These are phyloP conservation scores for Colletotrichum sublineola DNA, from an alignment of 2,329 filamentous ascomycete species.

Conservation along the genomic window DNA sequence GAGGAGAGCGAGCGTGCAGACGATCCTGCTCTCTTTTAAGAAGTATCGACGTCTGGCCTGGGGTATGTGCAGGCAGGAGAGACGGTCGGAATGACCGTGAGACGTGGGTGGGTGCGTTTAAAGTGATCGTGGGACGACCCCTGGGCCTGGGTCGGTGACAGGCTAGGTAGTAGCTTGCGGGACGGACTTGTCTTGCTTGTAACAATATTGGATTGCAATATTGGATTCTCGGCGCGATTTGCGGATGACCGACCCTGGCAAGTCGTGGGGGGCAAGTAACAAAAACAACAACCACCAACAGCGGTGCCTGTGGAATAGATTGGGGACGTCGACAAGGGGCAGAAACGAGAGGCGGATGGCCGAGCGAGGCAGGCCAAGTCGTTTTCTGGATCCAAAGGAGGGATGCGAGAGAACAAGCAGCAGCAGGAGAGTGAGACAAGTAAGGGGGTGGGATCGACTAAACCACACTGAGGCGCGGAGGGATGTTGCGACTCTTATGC, in stretches of 20 bases:
- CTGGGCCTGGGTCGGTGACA: constrained; percentile 32
- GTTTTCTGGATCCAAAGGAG: neutral
- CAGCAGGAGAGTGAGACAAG: constrained; percentile 38
- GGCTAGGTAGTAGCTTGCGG: constrained; percentile 32
- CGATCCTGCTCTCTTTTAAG: constrained; percentile 22
- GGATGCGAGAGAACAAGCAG: constrained; percentile 9
- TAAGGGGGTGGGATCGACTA: constrained; percentile 26
- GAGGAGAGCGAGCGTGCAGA: constrained; percentile 5
- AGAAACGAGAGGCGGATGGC: constrained; percentile 13
- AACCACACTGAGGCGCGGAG: constrained; percentile 33
- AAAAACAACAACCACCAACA: constrained; percentile 15
- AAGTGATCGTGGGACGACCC: constrained; percentile 41
- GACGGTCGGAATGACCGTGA: constrained; percentile 33
- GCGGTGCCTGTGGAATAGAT: constrained; percentile 26
- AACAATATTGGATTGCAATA: constrained; percentile 42
- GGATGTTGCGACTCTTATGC: constrained; percentile 38
- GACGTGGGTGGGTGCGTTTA: constrained; percentile 34
- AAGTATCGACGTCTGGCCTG: constrained; percentile 20
- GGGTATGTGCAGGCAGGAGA: constrained; percentile 11
- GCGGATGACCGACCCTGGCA: constrained; percentile 39
- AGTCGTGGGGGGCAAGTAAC: constrained; percentile 12
- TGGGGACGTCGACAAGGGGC: constrained; percentile 20
- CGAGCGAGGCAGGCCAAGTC: constrained; percentile 10
- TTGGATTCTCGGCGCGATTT: constrained; percentile 41
- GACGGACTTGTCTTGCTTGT: constrained; percentile 38